Conservation (phyloP, 176 grass and related monocot species). For the Oryza brachyantha region DNA sequence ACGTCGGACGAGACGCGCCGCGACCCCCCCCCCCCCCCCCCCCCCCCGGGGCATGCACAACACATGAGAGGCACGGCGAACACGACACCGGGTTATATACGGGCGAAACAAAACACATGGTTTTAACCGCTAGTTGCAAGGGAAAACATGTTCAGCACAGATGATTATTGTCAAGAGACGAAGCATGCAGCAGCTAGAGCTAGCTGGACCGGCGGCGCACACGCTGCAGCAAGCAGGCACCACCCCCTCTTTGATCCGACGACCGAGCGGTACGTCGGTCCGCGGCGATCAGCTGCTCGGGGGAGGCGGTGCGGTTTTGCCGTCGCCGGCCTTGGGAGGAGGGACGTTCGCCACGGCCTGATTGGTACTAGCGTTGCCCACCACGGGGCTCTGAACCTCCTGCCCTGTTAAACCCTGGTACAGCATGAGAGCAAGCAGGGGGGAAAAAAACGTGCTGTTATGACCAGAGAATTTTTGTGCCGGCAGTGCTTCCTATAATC, state of each 20-base stretch:
- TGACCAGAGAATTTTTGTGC: background rate
- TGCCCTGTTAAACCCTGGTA: background rate
- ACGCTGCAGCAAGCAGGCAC: background rate
- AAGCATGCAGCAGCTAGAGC: background rate
- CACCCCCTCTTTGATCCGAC: background rate
- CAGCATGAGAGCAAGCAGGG: background rate
- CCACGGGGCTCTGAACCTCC: background rate
- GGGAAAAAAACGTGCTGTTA: background rate
- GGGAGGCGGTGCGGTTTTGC: background rate
- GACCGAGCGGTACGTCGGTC: background rate
- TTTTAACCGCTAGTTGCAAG: background rate
- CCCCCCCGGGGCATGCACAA: too few relatives aligned
- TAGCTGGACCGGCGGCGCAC: background rate
- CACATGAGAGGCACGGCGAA: background rate
- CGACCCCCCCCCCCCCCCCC: too few relatives aligned
- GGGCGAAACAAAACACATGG: background rate
- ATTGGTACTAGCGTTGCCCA: background rate
- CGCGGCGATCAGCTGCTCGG: background rate
- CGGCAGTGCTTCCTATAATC: background rate
- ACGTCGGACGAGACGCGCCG: background rate
- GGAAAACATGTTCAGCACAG: background rate
- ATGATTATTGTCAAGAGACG: background rate
- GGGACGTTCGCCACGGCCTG: background rate
- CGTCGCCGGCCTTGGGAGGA: background rate
- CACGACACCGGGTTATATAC: background rate